Evolutionary conservation across 768 basidiomycete genomes (phyloP).

Genomic region (Pisolithus tinctorius): DNA sequence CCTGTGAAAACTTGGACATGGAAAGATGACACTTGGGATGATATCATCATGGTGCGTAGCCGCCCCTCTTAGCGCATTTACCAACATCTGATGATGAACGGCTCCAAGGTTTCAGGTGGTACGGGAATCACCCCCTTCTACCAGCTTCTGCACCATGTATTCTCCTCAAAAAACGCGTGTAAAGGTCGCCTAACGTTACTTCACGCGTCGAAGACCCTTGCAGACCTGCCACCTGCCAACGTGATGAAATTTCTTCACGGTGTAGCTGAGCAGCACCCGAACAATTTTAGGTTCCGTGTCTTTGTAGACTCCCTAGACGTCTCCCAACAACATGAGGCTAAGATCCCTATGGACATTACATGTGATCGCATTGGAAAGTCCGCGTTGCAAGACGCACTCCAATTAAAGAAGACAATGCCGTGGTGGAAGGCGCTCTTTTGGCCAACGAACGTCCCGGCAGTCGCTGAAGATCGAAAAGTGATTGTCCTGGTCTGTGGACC

Average conservation of each 20-base stretch:
- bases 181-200: constrained; percentile 63
- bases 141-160: constrained; percentile 58
- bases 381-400: constrained; percentile 39
- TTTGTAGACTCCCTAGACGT: constrained; percentile 50
- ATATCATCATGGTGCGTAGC: constrained; percentile 63
- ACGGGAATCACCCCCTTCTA: constrained; percentile 85
- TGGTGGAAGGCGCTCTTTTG: constrained; percentile 28
- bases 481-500: constrained; percentile 81
- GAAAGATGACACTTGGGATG: constrained; percentile 62
- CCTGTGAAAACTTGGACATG: constrained; percentile 63
- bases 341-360: constrained; percentile 23
- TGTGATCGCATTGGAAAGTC: constrained; percentile 50
- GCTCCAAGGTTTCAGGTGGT: constrained; percentile 73
- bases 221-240: constrained; percentile 62
- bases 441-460: constrained; percentile 1
- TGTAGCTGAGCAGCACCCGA: constrained; percentile 46
- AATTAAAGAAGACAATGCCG: constrained; percentile 14
- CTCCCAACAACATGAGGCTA: constrained; percentile 4
- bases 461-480: constrained; percentile 31
- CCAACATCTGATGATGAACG: constrained; percentile 1
- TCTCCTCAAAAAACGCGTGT: constrained; percentile 26
- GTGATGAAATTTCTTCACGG: constrained; percentile 48
- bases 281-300: constrained; percentile 48
- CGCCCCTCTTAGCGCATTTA: not conserved
- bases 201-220: constrained; percentile 56